phyloP scores from a whole-genome alignment of 768 basidiomycete genomes.

The Lepiota venenata region DNA sequence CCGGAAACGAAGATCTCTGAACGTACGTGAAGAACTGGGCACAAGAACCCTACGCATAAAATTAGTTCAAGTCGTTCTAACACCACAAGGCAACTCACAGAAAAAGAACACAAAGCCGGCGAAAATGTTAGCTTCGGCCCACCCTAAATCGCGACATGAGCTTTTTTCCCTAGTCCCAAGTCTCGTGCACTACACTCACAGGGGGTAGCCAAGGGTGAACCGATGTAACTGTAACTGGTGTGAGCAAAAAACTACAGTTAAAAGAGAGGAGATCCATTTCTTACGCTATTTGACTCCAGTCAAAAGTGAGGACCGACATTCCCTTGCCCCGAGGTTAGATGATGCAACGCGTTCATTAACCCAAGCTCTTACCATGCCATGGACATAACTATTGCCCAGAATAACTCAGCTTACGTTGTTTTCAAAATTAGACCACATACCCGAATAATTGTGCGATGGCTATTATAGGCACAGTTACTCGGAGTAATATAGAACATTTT shows the following conservation, averaged over 20 bases:
- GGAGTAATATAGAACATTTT: background rate
- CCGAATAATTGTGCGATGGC: conserved; percentile 46
- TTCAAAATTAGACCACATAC: conserved; percentile 21
- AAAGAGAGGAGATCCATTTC: conserved; percentile 11
- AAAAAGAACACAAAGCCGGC: conserved; percentile 62
- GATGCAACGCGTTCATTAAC: background rate
- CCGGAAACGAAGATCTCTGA: background rate
- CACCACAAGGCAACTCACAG: conserved; percentile 31
- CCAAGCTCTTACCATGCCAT: conserved; percentile 39
- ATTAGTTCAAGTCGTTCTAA: background rate
- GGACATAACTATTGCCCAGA: conserved; percentile 27
- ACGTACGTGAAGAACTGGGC: conserved; percentile 52
- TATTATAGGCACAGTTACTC: conserved; percentile 16
- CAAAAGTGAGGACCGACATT: conserved; percentile 45
- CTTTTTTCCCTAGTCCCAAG: background rate
- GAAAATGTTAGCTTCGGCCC: conserved; percentile 69
- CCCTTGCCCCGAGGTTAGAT: conserved; percentile 31
- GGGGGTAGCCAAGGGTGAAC: conserved; percentile 50
- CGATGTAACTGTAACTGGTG: conserved; percentile 31
- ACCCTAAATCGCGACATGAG: conserved; percentile 37
- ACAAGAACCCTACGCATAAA: conserved; percentile 41
- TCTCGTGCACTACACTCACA: conserved; percentile 21
- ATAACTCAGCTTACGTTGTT: background rate
- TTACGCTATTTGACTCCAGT: conserved; percentile 61
- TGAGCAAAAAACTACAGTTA: background rate